phyloP scores from a whole-genome alignment of 2,329 filamentous ascomycete species.

The Apiospora sp. region DNA sequence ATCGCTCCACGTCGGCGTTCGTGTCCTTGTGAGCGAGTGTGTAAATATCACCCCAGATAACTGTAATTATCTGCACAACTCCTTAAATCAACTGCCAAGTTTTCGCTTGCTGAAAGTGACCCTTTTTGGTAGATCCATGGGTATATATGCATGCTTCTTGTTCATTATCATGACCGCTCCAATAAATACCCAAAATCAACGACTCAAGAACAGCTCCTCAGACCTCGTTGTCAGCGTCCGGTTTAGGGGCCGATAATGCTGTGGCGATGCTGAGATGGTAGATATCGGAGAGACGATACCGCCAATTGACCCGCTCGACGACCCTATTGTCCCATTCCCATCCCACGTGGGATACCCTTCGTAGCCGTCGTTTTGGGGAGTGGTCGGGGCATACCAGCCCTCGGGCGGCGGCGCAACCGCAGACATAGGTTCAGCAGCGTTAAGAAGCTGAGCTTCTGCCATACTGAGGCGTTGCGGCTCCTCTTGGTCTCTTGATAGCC shows the following conservation, averaged over 20 bases:
- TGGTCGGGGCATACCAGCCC: conserved; percentile 24
- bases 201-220: conserved; percentile 23
- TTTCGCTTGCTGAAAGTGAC: not conserved
- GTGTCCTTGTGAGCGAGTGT: not conserved
- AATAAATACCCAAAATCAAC: not conserved
- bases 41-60: not conserved
- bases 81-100: no score
- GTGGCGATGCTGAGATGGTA: not conserved
- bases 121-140: not conserved
- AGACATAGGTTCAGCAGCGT: conserved; percentile 35
- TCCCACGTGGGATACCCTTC: not conserved
- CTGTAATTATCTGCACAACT: not conserved
- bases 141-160: conserved; percentile 3
- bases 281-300: conserved; percentile 21
- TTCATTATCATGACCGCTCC: conserved; percentile 3
- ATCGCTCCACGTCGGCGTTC: not conserved
- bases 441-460: conserved; percentile 39
- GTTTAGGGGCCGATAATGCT: not conserved
- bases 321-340: not conserved
- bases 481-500: conserved; percentile 33
- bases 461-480: conserved; percentile 33
- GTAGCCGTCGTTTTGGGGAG: not conserved
- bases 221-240: conserved; percentile 22
- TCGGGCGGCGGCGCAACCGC: conserved; percentile 30
- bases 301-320: not conserved